These are phyloP conservation scores for Melanopsichium pennsylvanicum DNA, from an alignment of 1,284 basidiomycete species.

Conservation along the genomic window DNA sequence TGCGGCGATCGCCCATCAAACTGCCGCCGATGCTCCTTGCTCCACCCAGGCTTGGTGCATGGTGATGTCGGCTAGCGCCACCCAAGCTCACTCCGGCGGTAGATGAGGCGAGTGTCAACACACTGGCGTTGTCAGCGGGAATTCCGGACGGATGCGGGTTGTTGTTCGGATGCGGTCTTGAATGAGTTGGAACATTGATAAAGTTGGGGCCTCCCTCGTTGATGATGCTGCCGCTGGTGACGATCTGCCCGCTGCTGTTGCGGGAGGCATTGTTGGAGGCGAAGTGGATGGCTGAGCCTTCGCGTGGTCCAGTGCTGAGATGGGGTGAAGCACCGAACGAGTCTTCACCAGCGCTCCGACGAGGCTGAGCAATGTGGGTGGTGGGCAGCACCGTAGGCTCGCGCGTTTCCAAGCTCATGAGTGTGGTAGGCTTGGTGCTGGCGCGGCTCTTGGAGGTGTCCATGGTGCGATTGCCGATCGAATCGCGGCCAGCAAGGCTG, in stretches of 20 bases:
- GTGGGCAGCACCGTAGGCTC: conserved; percentile 67
- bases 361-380: conserved; percentile 89
- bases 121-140: conserved; percentile 87
- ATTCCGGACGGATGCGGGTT: conserved; percentile 90
- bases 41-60: conserved; percentile 49
- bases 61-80: conserved; percentile 44
- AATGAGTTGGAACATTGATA: conserved; percentile 75
- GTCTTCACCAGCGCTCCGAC: conserved; percentile 64
- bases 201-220: conserved; percentile 30
- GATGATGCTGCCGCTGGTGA: not conserved
- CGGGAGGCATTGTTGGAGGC: conserved; percentile 19
- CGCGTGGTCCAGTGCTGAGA: conserved; percentile 32
- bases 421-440: conserved; percentile 92
- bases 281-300: conserved; percentile 28
- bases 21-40: conserved; percentile 55
- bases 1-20: conserved; percentile 55
- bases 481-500: conserved; percentile 42
- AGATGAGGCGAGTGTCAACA: conserved; percentile 89
- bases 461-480: conserved; percentile 53
- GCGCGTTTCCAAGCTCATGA: conserved; percentile 79
- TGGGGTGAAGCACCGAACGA: conserved; percentile 26
- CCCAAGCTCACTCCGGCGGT: conserved; percentile 68
- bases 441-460: conserved; percentile 74
- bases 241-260: conserved; percentile 18
- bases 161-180: conserved; percentile 88